These are phyloP conservation scores for Phytopythium chamaehyphon DNA, from an alignment of 352 stramenopile genomes.

Conservation along the genomic window DNA sequence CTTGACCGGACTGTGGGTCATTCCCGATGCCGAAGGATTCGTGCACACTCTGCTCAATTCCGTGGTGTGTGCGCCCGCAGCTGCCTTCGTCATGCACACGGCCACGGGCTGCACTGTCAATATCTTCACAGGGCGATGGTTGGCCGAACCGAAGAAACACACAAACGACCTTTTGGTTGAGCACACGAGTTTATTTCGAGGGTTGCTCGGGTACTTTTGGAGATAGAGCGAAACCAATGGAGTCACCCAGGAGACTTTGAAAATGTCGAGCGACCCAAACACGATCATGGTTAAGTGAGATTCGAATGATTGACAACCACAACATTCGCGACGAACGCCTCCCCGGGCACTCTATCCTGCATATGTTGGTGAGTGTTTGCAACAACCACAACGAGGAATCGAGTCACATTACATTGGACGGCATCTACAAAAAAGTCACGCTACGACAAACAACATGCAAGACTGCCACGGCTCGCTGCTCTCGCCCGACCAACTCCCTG, in stretches of 20 bases:
- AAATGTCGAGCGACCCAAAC: no score
- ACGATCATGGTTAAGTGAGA: no score
- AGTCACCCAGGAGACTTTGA: no score
- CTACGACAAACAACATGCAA: conserved; percentile 3
- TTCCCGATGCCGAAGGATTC: neutral
- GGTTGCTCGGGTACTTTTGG: no score
- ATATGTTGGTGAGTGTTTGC: no score
- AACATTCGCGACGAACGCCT: no score
- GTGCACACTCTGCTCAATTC: neutral
- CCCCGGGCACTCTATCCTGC: no score
- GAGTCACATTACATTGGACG: conserved; percentile 2
- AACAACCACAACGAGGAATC: neutral
- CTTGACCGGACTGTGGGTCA: neutral
- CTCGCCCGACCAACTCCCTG: neutral
- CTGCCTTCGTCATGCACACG: conserved; percentile 4
- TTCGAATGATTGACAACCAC: no score
- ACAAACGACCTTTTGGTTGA: neutral
- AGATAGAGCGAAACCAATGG: no score
- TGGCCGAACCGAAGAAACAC: conserved; percentile 5
- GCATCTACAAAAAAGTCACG: neutral
- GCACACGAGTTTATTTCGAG: neutral
- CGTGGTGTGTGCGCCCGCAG: neutral
- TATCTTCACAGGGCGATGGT: neutral
- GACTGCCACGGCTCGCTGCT: neutral
- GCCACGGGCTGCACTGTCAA: neutral